Evolutionary conservation across 2,329 filamentous ascomycete genomes (phyloP), one percentile per base, ranked within the genome.

Genomic region (Escovopsis sp.): DNA sequence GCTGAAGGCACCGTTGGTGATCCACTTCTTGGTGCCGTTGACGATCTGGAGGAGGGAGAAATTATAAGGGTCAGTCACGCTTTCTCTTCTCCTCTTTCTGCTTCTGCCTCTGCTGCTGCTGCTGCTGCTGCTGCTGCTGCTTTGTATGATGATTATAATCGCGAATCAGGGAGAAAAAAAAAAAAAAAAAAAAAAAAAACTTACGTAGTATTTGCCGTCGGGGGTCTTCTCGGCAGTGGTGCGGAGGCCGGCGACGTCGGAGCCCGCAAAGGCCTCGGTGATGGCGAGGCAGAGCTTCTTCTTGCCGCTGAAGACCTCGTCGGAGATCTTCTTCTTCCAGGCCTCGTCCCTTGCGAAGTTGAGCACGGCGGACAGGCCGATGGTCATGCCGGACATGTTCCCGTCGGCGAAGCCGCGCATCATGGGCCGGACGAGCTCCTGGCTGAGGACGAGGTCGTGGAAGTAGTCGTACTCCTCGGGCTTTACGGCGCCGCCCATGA

Each of bases 231-330:
- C 71, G 1, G 84, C 84, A 0, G 84, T 91, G 0, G 85, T 91
- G 47, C 81, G 71, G 32, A 93, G 67, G 13, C 82, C 78, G 12
- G 85, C 83, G 5, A 93, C 85, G 58, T 93, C 86, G 32, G 61
- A 64, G 14, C 85, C 85, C 13, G 85, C 85, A 61, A 93, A 91
- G 0, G 86, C 85, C 62, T 94, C 86, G 1, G 85, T 91, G 54
- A 93, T 86, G 41, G 85, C 85, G 3, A 94, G 68, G 55, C 81
- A 89, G 57, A 91, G 85, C 70, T 88, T 88, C 74, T 91, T 91
- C 70, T 79, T 76, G 45, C 85, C 85, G 37, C 72, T 75, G 49
- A 93, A 72, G 37, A 85, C 79, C 52, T 91, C 83, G 31, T 77
- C 68, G 30, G 78, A 74, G 37, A 93, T 70, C 41, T 69, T 70